phyloP scores from a whole-genome alignment of 345 rosid species.

The thale cress (Arabidopsis thaliana) region DNA sequence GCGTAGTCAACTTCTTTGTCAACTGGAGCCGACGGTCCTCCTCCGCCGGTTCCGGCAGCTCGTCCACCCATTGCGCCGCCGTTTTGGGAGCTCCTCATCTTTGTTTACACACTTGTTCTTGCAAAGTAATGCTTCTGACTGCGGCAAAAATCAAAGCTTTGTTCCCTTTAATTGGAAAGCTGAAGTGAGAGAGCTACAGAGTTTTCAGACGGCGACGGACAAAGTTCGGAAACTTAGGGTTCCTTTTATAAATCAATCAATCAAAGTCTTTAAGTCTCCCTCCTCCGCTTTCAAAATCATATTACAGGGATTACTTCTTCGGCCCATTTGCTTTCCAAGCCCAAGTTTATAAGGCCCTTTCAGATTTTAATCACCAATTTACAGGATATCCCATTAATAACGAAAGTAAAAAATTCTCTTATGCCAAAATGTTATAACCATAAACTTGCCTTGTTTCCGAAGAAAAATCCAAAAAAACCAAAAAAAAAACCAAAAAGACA shows the following conservation, averaged over 20 bases:
- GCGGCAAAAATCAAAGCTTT: neutral
- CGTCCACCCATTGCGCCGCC: conserved; percentile 53
- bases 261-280: conserved; percentile 15
- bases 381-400: neutral
- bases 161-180: conserved; percentile 1
- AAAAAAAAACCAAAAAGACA: conserved; percentile 18
- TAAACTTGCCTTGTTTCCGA: conserved; percentile 9
- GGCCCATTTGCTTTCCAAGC: conserved; percentile 14
- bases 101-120: neutral
- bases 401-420: neutral
- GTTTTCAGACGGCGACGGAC: conserved; percentile 20
- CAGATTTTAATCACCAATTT: neutral
- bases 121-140: neutral
- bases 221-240: conserved; percentile 24
- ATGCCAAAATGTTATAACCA: neutral
- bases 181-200: neutral
- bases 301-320: neutral
- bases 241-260: neutral
- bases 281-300: conserved; percentile 8
- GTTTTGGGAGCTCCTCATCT: conserved; percentile 61
- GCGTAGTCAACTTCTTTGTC: conserved; percentile 95
- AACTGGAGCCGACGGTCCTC: conserved; percentile 53
- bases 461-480: conserved; percentile 11
- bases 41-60: conserved; percentile 39
- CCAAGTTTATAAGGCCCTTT: neutral